Evolutionary conservation across 257 asterid species (phyloP), one percentile per base, ranked within the genome.

Genomic region (Eustoma russellianum): DNA sequence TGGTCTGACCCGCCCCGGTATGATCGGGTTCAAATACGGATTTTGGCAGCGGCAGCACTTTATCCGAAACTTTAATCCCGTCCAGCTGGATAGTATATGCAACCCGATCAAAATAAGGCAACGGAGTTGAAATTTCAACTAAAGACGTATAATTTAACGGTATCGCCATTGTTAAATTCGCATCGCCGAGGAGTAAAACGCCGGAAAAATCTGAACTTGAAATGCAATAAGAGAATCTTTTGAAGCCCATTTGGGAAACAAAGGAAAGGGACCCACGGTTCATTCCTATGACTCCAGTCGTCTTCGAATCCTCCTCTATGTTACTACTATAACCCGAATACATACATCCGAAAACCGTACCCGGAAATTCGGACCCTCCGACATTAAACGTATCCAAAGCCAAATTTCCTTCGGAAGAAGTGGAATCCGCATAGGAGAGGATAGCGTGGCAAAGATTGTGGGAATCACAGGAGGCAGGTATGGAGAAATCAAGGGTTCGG

Each of bases 1-100:
- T 87, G 58, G 96, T 87, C 43, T 91, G 98, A 52, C 98, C 98
- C 70, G 98, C 95, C 13, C 98, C 96, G 7, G 95, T 87, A 28
- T 87, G 96, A 38, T 91, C 96, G 49, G 98, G 98, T 67, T 61
- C 83, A 62, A 80, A 78, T 24, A 82, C 56, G 56, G 94, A 82
- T 10, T 80, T 75, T 5, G 98, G 89, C 17, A 91, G 16, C 0
- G 71, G 81, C 0, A 91, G 67, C 4, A 69, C 17, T 5, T 74
- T 82, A 9, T 76, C 56, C 3, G 79, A 62, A 35, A 91, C 96
- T 61, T 54, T 73, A 40, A 91, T 91, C 16, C 98, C 98, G 74
- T 83, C 88, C 4, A 90, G 83, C 33, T 82, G 85, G 60, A 90
- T 84, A 0, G 95, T 86, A 73, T 90, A 90, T 0, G 98, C 96